phyloP scores from a whole-genome alignment of 306 rosid genomes.

The Inga leiocalycina region DNA sequence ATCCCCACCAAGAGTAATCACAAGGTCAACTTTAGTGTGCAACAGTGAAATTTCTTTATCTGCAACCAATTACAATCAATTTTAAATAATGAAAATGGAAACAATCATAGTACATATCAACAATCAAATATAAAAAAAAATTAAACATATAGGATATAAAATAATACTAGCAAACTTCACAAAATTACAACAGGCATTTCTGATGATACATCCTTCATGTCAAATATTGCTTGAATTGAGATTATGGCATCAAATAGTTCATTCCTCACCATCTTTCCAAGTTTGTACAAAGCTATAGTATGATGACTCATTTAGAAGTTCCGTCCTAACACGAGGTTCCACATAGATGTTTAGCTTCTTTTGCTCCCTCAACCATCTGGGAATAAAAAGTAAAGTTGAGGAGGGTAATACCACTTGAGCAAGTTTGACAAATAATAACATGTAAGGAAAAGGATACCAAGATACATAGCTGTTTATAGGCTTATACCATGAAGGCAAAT shows the following conservation, averaged over 20 bases:
- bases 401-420: constrained; percentile 13
- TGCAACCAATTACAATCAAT: constrained; percentile 39
- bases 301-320: constrained; percentile 83
- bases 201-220: background rate
- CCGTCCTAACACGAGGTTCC: constrained; percentile 82
- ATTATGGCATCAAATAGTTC: constrained; percentile 24
- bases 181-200: background rate
- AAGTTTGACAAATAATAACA: constrained; percentile 1
- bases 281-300: constrained; percentile 75
- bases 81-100: background rate
- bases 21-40: constrained; percentile 91
- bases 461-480: constrained; percentile 16
- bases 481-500: constrained; percentile 14
- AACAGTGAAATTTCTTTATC: constrained; percentile 66
- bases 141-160: background rate
- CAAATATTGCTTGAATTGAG: constrained; percentile 18
- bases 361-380: constrained; percentile 88
- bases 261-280: constrained; percentile 84
- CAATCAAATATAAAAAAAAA: background rate
- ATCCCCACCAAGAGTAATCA: constrained; percentile 97
- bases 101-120: background rate
- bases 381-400: constrained; percentile 22
- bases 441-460: constrained; percentile 7
- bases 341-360: constrained; percentile 72
- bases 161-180: background rate